These are phyloP conservation scores for Plenodomus tracheiphilus DNA, from an alignment of 2,329 filamentous ascomycete species.

Conservation along the genomic window DNA sequence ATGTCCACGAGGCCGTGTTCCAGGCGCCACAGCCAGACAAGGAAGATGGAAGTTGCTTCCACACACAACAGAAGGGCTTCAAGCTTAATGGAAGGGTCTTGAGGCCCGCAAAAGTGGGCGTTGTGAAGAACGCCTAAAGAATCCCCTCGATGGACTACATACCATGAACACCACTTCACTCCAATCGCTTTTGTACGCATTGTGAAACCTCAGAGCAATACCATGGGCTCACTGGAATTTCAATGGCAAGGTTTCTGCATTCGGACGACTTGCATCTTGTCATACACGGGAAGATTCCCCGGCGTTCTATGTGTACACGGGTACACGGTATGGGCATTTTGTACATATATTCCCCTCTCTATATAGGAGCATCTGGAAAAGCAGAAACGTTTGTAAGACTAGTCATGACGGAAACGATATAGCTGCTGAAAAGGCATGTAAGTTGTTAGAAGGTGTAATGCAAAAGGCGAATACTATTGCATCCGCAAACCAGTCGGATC, in stretches of 20 bases:
- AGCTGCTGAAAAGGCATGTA: background rate
- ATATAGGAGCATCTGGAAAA: slow-evolving; percentile 18
- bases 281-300: slow-evolving; percentile 4
- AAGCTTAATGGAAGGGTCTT: slow-evolving; percentile 87
- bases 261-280: background rate
- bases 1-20: slow-evolving; percentile 95
- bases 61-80: slow-evolving; percentile 95
- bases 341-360: slow-evolving; percentile 40
- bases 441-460: background rate
- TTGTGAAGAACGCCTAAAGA: slow-evolving; percentile 77
- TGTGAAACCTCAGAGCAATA: background rate
- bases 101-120: slow-evolving; percentile 92
- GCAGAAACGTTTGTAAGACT: background rate
- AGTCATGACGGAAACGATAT: slow-evolving; percentile 1
- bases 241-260: too few species aligned
- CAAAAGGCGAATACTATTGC: slow-evolving; percentile 8
- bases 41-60: slow-evolving; percentile 88
- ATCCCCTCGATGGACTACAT: background rate
- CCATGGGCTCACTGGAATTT: too few species aligned
- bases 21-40: slow-evolving; percentile 86
- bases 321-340: slow-evolving; percentile 5
- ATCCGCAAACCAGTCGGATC: background rate
- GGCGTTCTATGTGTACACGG: slow-evolving; percentile 19
- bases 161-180: background rate
- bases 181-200: slow-evolving; percentile 9